Conservation (phyloP, 768 basidiomycete genomes). For the Boletus pseudopeckii region DNA sequence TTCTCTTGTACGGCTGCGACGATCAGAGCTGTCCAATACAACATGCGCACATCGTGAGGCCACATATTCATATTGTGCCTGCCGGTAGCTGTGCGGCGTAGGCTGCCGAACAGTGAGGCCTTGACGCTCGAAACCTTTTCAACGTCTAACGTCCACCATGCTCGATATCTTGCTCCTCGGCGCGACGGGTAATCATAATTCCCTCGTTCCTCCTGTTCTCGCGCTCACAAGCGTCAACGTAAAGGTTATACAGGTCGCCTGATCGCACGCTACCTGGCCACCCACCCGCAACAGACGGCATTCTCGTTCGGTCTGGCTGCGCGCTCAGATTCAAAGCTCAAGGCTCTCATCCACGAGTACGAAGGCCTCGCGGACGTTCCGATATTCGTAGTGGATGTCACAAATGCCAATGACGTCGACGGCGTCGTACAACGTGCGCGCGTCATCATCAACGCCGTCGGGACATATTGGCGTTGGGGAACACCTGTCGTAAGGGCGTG, state of each 20-base stretch:
- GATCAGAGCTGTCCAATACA: neutral
- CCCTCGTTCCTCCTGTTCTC: neutral
- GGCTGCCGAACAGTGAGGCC: neutral
- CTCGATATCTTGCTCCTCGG: conserved; percentile 67
- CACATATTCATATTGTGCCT: neutral
- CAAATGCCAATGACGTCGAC: conserved; percentile 50
- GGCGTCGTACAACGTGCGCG: conserved; percentile 51
- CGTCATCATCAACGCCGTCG: conserved; percentile 75
- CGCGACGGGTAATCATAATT: conserved; percentile 47
- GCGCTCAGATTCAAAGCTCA: conserved; percentile 61
- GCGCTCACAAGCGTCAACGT: conserved; percentile 9
- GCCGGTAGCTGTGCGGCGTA: conserved; percentile 5
- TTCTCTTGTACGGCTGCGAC: neutral
- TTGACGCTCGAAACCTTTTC: neutral
- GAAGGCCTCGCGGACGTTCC: conserved; percentile 40
- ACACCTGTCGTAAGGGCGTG: conserved; percentile 80
- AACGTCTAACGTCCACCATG: conserved; percentile 28
- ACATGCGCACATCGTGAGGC: conserved; percentile 18
- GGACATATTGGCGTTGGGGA: conserved; percentile 71
- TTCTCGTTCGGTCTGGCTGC: conserved; percentile 73
- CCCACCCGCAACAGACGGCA: conserved; percentile 52
- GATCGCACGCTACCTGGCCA: conserved; percentile 60
- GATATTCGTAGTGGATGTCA: conserved; percentile 57
- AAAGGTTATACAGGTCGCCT: conserved; percentile 69
- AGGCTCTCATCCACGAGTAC: conserved; percentile 46